A percentile compares a stretch with the other conserved stretches of the same genome.
Conservation (phyloP, 2,329 filamentous ascomycete genomes). For the Calonectria leucothoes region DNA sequence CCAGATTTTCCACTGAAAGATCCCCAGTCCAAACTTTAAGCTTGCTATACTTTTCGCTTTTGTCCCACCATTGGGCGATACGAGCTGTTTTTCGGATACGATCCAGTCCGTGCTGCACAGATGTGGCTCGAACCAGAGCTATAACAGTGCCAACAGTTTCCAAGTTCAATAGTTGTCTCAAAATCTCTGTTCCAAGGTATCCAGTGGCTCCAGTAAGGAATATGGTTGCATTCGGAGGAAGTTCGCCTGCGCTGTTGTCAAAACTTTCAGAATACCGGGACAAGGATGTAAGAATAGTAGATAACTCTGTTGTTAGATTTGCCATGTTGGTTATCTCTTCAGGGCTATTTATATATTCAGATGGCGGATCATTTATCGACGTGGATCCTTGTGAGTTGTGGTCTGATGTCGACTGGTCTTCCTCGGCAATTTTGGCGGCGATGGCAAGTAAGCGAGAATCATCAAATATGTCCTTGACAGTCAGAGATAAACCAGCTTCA, state of each 20-base stretch:
- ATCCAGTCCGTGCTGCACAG: constrained; percentile 16
- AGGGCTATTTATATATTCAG: no score
- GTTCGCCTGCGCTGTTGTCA: not conserved
- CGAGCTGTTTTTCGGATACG: constrained; percentile 22
- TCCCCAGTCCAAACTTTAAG: constrained; percentile 78
- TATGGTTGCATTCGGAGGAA: not conserved
- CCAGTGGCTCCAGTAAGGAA: constrained; percentile 25
- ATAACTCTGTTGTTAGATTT: not conserved
- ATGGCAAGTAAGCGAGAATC: no score
- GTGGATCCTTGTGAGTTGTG: no score
- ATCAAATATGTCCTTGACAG: no score
- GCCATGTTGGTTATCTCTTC: not conserved
- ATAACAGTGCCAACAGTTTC: constrained; percentile 46
- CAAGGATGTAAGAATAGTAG: not conserved
- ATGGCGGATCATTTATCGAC: no score
- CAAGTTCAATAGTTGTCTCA: not conserved
- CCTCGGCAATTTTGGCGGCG: no score
- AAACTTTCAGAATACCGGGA: not conserved
- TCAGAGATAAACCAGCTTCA: no score
- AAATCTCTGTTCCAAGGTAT: constrained; percentile 11
- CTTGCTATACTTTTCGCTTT: constrained; percentile 41
- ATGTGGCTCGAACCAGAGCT: constrained; percentile 19
- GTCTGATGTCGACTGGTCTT: no score
- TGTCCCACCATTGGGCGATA: constrained; percentile 32
- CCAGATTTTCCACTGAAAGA: constrained; percentile 77